Percentiles rank a stretch among this genome's conserved stretches.
These are phyloP conservation scores for Aquilaria malaccensis DNA, from an alignment of 345 rosid species.

Conservation along the genomic window DNA sequence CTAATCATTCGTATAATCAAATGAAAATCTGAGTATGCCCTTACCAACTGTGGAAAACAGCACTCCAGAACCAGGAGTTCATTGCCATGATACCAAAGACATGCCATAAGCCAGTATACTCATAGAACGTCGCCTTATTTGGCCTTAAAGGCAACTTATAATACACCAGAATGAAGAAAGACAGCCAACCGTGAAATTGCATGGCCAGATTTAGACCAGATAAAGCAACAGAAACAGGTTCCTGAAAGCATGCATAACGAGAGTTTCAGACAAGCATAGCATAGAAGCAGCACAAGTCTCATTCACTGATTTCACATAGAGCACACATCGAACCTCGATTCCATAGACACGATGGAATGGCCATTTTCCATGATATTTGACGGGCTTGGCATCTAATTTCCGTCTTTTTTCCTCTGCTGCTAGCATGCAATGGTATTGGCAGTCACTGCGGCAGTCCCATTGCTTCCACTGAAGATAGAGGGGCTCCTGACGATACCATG, in stretches of 20 bases:
- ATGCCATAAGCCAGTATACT: constrained; percentile 62
- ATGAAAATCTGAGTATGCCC: neutral
- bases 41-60: constrained; percentile 75
- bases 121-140: constrained; percentile 55
- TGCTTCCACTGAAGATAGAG: constrained; percentile 75
- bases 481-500: constrained; percentile 81
- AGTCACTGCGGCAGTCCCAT: constrained; percentile 72
- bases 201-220: constrained; percentile 67
- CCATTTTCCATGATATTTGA: constrained; percentile 82
- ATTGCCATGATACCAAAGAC: constrained; percentile 54
- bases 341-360: constrained; percentile 68
- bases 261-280: no score
- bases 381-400: constrained; percentile 51
- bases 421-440: constrained; percentile 69
- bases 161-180: constrained; percentile 68
- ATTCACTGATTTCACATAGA: no score
- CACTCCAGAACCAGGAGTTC: constrained; percentile 80
- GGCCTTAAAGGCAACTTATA: constrained; percentile 59
- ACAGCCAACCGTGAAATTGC: constrained; percentile 82
- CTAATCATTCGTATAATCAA: no score
- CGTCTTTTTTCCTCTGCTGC: constrained; percentile 63
- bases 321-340: constrained; percentile 33
- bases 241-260: constrained; percentile 27
- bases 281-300: no score
- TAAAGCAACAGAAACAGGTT: constrained; percentile 72